These are phyloP conservation scores for Chlamydomonas urium DNA, from an alignment of 139 green algal genomes.

Conservation along the genomic window DNA sequence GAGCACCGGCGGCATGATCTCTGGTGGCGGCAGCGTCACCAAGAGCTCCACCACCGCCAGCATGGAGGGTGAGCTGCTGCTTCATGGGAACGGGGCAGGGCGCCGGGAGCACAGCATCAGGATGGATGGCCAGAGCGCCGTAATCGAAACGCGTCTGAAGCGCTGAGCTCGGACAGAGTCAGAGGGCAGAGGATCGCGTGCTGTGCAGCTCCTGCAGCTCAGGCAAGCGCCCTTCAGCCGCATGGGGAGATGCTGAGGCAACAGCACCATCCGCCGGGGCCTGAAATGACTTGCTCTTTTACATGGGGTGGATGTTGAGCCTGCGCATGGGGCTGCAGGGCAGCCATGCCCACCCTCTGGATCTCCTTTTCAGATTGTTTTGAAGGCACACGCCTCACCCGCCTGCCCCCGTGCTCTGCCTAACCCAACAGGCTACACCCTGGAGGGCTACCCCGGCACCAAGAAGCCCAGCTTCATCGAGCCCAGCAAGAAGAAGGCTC, in stretches of 20 bases:
- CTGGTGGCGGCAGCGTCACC: constrained; percentile 18
- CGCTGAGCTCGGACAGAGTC: too few species aligned
- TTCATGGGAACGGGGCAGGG: too few species aligned
- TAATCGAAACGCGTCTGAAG: too few species aligned
- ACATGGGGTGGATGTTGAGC: too few species aligned
- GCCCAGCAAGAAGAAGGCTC: constrained; percentile 23
- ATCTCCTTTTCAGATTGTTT: neutral
- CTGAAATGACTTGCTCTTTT: neutral
- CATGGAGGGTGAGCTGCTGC: neutral
- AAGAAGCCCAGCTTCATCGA: constrained; percentile 20
- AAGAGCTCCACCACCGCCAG: constrained; percentile 18
- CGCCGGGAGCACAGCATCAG: too few species aligned
- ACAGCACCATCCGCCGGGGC: neutral
- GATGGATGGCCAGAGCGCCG: too few species aligned
- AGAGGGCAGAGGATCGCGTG: neutral
- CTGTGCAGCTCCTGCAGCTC: neutral
- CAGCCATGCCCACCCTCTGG: neutral
- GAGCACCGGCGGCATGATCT: constrained; percentile 24
- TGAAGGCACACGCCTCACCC: neutral
- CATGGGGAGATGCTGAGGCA: constrained; percentile 1
- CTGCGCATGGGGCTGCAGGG: too few species aligned
- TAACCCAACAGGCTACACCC: constrained; percentile 28
- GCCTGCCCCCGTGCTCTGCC: neutral
- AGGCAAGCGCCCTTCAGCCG: neutral
- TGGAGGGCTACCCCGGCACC: constrained; percentile 52